Percentiles rank a stretch among this genome's conserved stretches.
Evolutionary conservation across 1,139 yeast species (phyloP).

Genomic region (Yarrowia galli): DNA sequence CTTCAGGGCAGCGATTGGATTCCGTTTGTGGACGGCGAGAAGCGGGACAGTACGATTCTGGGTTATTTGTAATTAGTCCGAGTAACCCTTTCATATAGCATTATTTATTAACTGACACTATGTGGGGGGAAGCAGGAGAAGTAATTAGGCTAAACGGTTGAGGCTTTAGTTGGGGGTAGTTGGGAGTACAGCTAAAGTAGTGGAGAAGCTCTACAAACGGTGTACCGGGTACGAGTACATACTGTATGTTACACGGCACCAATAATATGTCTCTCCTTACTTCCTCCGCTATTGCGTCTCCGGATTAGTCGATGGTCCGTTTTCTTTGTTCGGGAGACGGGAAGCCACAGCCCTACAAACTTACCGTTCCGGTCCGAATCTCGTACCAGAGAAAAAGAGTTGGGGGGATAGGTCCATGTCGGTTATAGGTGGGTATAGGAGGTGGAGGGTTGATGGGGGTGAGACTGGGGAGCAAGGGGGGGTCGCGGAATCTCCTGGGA

Average conservation of each 20-base stretch:
- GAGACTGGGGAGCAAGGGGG: too few relatives aligned
- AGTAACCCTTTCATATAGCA: too few relatives aligned
- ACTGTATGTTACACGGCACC: too few relatives aligned
- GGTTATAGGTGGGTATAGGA: background rate
- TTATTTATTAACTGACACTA: background rate
- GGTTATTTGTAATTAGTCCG: slow-evolving; percentile 27
- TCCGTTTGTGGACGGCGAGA: slow-evolving; percentile 21
- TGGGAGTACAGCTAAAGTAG: background rate
- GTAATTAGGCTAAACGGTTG: too few relatives aligned
- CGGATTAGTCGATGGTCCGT: background rate
- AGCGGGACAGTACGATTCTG: slow-evolving; percentile 30
- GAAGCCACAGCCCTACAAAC: slow-evolving; percentile 22
- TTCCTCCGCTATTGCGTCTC: background rate
- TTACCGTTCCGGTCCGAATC: slow-evolving; percentile 21
- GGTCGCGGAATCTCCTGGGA: too few relatives aligned
- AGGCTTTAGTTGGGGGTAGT: background rate
- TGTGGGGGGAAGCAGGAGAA: too few relatives aligned
- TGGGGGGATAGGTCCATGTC: background rate
- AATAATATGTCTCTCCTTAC: too few relatives aligned
- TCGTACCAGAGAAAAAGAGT: too few relatives aligned
- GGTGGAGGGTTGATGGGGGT: too few relatives aligned
- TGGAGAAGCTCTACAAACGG: too few relatives aligned
- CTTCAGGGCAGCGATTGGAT: slow-evolving; percentile 14
- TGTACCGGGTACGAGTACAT: too few relatives aligned
- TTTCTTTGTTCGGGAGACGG: slow-evolving; percentile 23